Conservation (phyloP, 371 early-diverging fungal species). For the Syncephalastrum contaminatum region DNA sequence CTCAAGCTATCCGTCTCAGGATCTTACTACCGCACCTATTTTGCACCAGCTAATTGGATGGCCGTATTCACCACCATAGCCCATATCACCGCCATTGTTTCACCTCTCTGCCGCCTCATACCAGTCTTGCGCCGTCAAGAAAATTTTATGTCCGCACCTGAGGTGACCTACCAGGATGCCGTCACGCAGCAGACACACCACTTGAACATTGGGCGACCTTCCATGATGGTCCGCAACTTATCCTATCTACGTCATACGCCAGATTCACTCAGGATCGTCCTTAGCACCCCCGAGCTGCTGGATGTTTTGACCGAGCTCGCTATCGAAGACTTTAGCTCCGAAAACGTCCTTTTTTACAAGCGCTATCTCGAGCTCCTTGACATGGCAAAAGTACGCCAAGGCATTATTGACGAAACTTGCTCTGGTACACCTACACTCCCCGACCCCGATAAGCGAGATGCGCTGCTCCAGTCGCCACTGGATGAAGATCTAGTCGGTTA, state of each 20-base stretch:
- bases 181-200: no score
- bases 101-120: constrained; percentile 19
- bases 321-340: constrained; percentile 44
- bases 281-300: constrained; percentile 21
- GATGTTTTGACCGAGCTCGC: constrained; percentile 26
- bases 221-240: no score
- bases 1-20: background rate
- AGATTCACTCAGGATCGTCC: constrained; percentile 22
- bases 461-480: background rate
- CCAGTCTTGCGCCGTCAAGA: background rate
- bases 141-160: no score
- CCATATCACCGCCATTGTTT: constrained; percentile 27
- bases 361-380: constrained; percentile 26
- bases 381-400: constrained; percentile 5
- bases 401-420: background rate
- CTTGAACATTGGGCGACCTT: no score
- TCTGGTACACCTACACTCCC: no score
- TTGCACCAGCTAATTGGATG: constrained; percentile 26
- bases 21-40: constrained; percentile 4
- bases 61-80: constrained; percentile 17
- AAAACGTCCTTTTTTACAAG: constrained; percentile 41
- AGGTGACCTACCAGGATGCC: no score
- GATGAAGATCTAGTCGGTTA: constrained; percentile 9
- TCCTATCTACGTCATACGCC: constrained; percentile 9
- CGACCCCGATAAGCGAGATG: no score